Percentiles rank a stretch among this genome's conserved stretches.
These are phyloP conservation scores for Venturia effusa DNA, from an alignment of 2,329 filamentous ascomycete species.

Conservation along the genomic window DNA sequence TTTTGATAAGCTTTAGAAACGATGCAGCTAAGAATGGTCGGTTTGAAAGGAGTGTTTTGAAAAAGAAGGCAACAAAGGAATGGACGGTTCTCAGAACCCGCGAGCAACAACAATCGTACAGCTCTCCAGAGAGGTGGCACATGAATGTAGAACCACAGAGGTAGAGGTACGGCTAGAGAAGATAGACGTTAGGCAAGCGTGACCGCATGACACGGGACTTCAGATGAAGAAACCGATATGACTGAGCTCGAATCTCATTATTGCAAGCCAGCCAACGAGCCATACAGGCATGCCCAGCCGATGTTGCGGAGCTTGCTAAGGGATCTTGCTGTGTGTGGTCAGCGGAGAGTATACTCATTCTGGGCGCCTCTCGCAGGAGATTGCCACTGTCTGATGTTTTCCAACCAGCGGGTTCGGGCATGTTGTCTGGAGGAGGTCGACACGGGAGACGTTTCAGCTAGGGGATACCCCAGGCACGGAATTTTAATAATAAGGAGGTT, in stretches of 20 bases:
- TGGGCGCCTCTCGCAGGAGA: not conserved
- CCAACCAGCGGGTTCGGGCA: not conserved
- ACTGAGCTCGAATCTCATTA: not conserved
- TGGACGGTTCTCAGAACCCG: constrained; percentile 25
- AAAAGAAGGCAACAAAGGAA: constrained; percentile 21
- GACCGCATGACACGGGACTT: not conserved
- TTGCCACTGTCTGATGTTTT: not conserved
- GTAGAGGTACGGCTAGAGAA: not conserved
- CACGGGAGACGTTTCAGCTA: not conserved
- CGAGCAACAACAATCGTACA: not conserved
- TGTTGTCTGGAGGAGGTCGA: not conserved
- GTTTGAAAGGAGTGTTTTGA: not conserved
- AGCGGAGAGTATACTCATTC: not conserved
- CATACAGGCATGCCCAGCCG: not conserved
- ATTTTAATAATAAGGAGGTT: not conserved
- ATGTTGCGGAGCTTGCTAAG: not conserved
- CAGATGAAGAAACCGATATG: not conserved
- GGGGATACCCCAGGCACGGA: not conserved
- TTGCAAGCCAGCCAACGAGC: not conserved
- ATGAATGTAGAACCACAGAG: not conserved
- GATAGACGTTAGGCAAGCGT: not conserved
- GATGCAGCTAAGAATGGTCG: not conserved
- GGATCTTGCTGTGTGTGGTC: not conserved
- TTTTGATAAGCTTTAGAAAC: not conserved
- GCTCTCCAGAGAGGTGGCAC: not conserved